Base-by-base conservation (phyloP, 768 basidiomycete genomes). In the Pulveroboletus ravenelii region DNA sequence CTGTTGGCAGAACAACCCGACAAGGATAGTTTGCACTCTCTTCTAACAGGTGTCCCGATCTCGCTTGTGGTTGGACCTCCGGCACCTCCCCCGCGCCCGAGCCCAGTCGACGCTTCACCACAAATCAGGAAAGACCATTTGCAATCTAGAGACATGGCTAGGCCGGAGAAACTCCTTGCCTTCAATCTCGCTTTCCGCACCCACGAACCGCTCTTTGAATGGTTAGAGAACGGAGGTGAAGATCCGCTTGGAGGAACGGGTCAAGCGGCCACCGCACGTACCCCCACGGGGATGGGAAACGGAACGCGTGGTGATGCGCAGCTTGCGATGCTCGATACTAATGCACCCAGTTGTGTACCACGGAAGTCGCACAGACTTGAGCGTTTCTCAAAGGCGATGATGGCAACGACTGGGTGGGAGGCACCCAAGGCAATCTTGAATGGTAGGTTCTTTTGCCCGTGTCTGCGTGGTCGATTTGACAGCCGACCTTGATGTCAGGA, bases 321-420 rank as follows among this genome's bases (percentile, higher is more conserved):
- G 14, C 39, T 18, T 14, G 30, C 29, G 18, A 39, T 18, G 6
- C 41, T 38, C 0, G 6, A 31, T 6, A 27, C 25, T 27, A 31
- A 38, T 14, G 34, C n/a, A 10, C 5, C 42, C 30, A 38, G 34
- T 10, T 9, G 35, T 13, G 27, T 12, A 1, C 17, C 41, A 29
- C 56, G 49, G 39, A 80, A 79, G 57, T 69, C 71, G 18, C 79
- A 76, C 51, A 70, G 86, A 44, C 70, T 89, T 50, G 77, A 80
- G 54, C 72, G 87, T 32, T 89, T 89, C 58, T 87, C 85, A 29
- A 81, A 78, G 50, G 85, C 87, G 4, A 90, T 90, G 87, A 75
- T 75, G 6, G 85, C 84, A 17, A 85, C 86, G 6, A 77, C 74
- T 25, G 78, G 78, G 2, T 89, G 87, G 86, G 86, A 85, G 68